These are phyloP conservation scores for Myriosclerotinia curreyana DNA, from an alignment of 2,329 filamentous ascomycete species.

Conservation along the genomic window DNA sequence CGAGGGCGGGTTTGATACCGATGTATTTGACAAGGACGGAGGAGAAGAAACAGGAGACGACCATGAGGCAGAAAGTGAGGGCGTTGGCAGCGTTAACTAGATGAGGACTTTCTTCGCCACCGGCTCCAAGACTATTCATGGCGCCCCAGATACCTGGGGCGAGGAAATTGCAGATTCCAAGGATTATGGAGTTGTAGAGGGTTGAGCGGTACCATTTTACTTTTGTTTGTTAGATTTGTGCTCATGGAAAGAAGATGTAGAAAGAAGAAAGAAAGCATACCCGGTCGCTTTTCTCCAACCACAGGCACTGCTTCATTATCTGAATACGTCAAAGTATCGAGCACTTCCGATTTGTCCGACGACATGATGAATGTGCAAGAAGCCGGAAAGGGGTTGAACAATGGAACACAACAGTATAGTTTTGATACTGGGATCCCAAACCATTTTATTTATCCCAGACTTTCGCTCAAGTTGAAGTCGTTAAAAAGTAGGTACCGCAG, in stretches of 20 bases:
- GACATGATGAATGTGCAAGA: not conserved
- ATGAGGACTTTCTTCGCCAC: constrained; percentile 61
- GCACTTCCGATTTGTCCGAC: constrained; percentile 19
- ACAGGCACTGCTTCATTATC: constrained; percentile 29
- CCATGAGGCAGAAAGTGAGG: constrained; percentile 70
- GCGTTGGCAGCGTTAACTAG: constrained; percentile 67
- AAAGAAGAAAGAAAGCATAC: constrained; percentile 16
- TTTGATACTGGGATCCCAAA: not conserved
- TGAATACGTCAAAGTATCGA: constrained; percentile 21
- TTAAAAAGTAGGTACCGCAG: not conserved
- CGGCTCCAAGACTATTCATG: constrained; percentile 71
- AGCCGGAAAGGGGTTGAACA: not conserved
- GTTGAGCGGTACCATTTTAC: constrained; percentile 67
- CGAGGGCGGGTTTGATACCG: constrained; percentile 67
- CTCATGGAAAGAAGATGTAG: not conserved
- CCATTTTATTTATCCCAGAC: not conserved
- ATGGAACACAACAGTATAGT: not conserved
- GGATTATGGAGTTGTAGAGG: constrained; percentile 68
- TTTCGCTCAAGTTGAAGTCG: not conserved
- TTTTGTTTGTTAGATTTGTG: constrained; percentile 2
- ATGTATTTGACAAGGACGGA: constrained; percentile 63
- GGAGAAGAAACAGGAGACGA: constrained; percentile 65
- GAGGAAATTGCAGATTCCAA: constrained; percentile 67
- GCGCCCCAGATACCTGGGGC: constrained; percentile 71
- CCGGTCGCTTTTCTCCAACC: constrained; percentile 24